Base-by-base conservation (phyloP, 1,284 basidiomycete genomes). In the Microbotryum violaceum region DNA sequence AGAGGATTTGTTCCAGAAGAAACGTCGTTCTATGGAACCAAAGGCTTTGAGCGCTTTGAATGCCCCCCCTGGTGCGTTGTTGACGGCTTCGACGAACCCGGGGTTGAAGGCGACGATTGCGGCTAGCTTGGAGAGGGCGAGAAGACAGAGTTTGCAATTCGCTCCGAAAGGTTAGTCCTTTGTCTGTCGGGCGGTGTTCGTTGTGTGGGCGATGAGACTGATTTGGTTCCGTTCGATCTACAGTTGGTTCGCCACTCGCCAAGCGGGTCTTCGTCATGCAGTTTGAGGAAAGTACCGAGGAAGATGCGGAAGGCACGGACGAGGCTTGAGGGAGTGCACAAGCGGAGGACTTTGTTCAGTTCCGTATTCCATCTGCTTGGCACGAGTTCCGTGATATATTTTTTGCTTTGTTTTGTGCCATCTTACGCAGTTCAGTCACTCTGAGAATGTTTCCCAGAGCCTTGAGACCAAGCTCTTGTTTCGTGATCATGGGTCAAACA, bases 1-100 rank as follows among this genome's bases (percentile, higher is more conserved):
- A 49, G 80, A 84, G 59, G 85, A 85, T 8, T 33, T 50, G 47
- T 47, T 50, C n/a, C 56, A 61, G 21, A 56, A 63, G 23, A 51
- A 58, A 5, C 61, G 65, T 31, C 53, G 55, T n/a, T 62, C 60
- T 31, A 68, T 68, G 67, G 67, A 68, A 52, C 67, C 67, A 10
- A 66, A 62, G 51, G 67, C 67, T 12, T 44, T 68, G 21, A 64
- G 60, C 3, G 54, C 62, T 1, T 55, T 66, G 42, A 61, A 58
- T 58, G 50, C 25, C 47, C 54, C 45, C 46, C 25, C 10, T 45
- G n/a, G 14, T 21, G 29, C 23, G 27, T 18, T 52, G 21, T 55
- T 37, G 21, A 25, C 27, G 7, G 27, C 55, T 12, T 45, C 49
- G 16, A 47, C 54, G 1, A 45, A 62, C 31, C 42, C 50, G 23